These are phyloP conservation scores for Carex myosuroides DNA, from an alignment of 176 grass and related monocot species.

Conservation along the genomic window DNA sequence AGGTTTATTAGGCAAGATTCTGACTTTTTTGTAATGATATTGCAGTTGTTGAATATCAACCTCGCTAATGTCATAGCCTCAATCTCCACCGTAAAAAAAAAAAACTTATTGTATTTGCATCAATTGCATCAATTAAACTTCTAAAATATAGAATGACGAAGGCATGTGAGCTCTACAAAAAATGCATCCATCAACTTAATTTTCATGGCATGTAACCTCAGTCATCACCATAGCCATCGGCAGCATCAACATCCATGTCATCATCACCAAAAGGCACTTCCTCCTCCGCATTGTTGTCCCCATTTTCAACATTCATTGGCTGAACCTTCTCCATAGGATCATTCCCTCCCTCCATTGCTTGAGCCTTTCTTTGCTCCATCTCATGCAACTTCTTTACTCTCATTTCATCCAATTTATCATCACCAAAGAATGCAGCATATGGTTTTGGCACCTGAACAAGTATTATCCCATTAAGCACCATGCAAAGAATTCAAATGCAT, in stretches of 20 bases:
- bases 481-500: neutral
- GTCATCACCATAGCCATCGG: slow-evolving; percentile 43
- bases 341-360: slow-evolving; percentile 30
- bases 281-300: slow-evolving; percentile 37
- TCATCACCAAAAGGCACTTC: slow-evolving; percentile 23
- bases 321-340: slow-evolving; percentile 28
- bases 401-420: slow-evolving; percentile 56
- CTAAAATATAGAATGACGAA: neutral
- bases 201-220: neutral
- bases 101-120: too few relatives aligned
- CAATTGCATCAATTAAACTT: neutral
- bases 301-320: slow-evolving; percentile 36
- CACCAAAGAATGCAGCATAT: slow-evolving; percentile 49
- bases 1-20: too few relatives aligned
- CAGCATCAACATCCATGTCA: slow-evolving; percentile 44
- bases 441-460: slow-evolving; percentile 61
- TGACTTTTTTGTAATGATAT: too few relatives aligned
- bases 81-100: too few relatives aligned
- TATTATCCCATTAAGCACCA: neutral
- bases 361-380: neutral
- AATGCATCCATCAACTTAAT: neutral
- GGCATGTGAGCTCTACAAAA: neutral
- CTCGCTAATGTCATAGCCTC: too few relatives aligned
- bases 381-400: slow-evolving; percentile 24
- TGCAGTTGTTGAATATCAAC: too few relatives aligned